Percentiles rank a stretch among this genome's conserved stretches.
These are phyloP conservation scores for Clarireedia monteithiana DNA, from an alignment of 2,329 filamentous ascomycete species.

Conservation along the genomic window DNA sequence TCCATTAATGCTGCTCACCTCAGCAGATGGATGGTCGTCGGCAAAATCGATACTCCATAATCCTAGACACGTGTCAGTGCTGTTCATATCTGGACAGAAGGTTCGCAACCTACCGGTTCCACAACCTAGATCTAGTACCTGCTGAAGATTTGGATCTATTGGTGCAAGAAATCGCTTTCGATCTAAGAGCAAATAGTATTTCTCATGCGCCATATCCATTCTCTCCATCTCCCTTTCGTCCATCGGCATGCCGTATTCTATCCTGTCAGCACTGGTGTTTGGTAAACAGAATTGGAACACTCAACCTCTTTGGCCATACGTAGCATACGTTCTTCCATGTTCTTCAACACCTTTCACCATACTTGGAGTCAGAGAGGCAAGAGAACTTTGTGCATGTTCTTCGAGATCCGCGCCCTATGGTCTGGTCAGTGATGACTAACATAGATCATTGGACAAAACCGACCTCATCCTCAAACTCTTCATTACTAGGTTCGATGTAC, in stretches of 20 bases:
- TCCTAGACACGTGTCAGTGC: conserved; percentile 10
- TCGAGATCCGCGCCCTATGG: not conserved
- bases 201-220: conserved; percentile 35
- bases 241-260: conserved; percentile 29
- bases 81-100: conserved; percentile 18
- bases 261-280: not conserved
- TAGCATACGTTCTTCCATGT: conserved; percentile 23
- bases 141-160: conserved; percentile 25
- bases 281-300: not conserved
- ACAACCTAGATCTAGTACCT: conserved; percentile 31
- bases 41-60: conserved; percentile 25
- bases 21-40: conserved; percentile 26
- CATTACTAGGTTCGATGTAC: not conserved
- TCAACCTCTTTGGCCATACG: conserved; percentile 15
- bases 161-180: conserved; percentile 22
- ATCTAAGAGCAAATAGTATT: conserved; percentile 26
- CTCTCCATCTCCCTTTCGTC: conserved; percentile 35
- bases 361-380: conserved; percentile 17
- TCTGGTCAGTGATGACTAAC: not conserved
- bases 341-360: conserved; percentile 20
- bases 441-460: not conserved
- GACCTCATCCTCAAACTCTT: not conserved
- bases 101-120: conserved; percentile 9
- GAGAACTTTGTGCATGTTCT: conserved; percentile 10
- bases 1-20: conserved; percentile 26